Evolutionary conservation across 2,329 filamentous ascomycete genomes (phyloP), one percentile per base, ranked within the genome.

Genomic region (Magnaporthales sp.): DNA sequence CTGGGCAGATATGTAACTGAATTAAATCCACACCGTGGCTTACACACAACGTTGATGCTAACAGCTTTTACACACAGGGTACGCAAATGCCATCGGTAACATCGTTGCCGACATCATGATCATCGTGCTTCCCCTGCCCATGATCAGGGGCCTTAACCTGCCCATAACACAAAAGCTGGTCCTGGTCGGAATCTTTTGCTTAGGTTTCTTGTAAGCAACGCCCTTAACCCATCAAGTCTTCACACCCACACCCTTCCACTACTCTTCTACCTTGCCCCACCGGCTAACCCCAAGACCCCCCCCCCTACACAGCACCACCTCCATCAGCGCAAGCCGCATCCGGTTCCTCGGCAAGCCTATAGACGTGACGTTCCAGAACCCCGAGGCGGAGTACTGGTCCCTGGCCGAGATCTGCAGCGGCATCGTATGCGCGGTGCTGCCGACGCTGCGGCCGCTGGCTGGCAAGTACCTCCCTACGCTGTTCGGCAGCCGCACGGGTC

Each of bases 271-370:
- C 32, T 2, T 15, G 6, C 13, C 32, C 13, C 32, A 19, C 32
- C 11, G 2, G 19, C 32, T 38, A 15, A 38, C 32, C 13, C 4
- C 19, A 10, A 27, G 3, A 2, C n/a, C 32, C 27, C 22, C 27
- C 32, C n/a, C 1, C 5, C n/a, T 13, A 15, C 8, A 15, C 27
- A 67, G 66, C 66, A 79, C 77, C 0, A 78, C 76, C 67, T 73
- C 76, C 13, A 79, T 80, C 63, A 79, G 77, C 9, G 73, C 79
- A 56, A 77, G 79, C 67, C 75, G 78, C 22, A 74, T 79, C 60
- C 73, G 75, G 30, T 79, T 75, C 66, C 75, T 79, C 58, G 69
- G 74, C 5, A 70, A 75, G 10, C 74, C 73, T 26, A 68, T 72
- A 9, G 77, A 79, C 67, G 72, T 74, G 29, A 77, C 78, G 1